Evolutionary conservation across 352 stramenopile genomes (phyloP), one percentile per base, ranked within the genome.

Genomic region (Phytopythium mirpurense): DNA sequence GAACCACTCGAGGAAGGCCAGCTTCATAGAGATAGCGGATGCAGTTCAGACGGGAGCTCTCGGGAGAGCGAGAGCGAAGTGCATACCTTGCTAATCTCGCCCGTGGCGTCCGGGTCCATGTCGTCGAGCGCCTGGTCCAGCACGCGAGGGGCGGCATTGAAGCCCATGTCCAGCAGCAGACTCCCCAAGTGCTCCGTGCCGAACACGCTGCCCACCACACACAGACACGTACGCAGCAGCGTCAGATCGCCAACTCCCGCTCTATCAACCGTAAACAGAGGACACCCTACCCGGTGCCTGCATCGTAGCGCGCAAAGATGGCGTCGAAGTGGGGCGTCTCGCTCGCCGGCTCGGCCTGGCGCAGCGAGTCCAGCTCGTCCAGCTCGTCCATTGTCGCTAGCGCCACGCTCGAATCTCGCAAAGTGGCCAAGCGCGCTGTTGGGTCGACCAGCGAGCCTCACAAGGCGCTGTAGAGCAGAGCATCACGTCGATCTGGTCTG

Each of bases 1-100:
- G 45, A 89, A 89, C 78, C 78, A 89, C 48, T 89, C 75, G 36
- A 89, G 70, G 32, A 89, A 89, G 19, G 64, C 61, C 42, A 85
- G 38, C 63, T 83, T 56, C 2, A 46, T 1, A 9, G 9, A 2
- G 29, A 7, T 4, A 50, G 15, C 8, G 34, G 1, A 16, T n/a
- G n/a, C n/a, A n/a, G n/a, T n/a, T n/a, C n/a, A n/a, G n/a, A n/a
- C n/a, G n/a, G n/a, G n/a, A n/a, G n/a, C n/a, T n/a, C n/a, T n/a
- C n/a, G n/a, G n/a, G n/a, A n/a, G n/a, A n/a, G n/a, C n/a, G n/a
- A n/a, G n/a, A n/a, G n/a, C n/a, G n/a, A n/a, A n/a, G n/a, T n/a
- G n/a, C n/a, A 18, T 18, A 50, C 64, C 59, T 85, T 90, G 26
- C 72, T 53, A 45, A 90, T 85, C 51, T 86, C 78, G 11, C 78